A percentile compares a stretch with the other conserved stretches of the same genome.
phyloP scores from a whole-genome alignment of 495 filamentous ascomycete genomes.

The Neurospora sp. region DNA sequence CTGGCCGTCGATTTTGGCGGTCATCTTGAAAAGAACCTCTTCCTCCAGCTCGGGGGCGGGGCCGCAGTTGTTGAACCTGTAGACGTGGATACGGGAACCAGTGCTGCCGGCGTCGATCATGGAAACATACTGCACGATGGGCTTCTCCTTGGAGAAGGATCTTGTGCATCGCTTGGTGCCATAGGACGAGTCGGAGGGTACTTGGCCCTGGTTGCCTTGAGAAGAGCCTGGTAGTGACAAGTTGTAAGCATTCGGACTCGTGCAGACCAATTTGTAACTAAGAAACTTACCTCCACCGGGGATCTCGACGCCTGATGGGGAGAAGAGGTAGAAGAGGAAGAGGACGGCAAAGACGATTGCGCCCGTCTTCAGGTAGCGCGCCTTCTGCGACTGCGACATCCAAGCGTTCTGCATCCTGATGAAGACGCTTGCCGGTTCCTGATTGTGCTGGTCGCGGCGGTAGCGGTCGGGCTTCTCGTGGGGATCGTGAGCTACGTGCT shows the following conservation, averaged over 20 bases:
- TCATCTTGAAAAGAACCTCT: slow-evolving; percentile 78
- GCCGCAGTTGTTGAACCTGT: slow-evolving; percentile 98
- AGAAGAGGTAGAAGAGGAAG: slow-evolving; percentile 65
- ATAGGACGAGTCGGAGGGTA: slow-evolving; percentile 46
- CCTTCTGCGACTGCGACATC: slow-evolving; percentile 63
- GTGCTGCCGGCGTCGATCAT: slow-evolving; percentile 99
- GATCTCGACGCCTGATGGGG: slow-evolving; percentile 43
- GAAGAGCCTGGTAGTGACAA: not conserved
- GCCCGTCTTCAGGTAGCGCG: slow-evolving; percentile 72
- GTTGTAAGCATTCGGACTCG: not conserved
- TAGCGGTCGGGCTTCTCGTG: slow-evolving; percentile 49
- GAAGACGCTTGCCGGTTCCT: slow-evolving; percentile 29
- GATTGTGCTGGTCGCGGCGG: slow-evolving; percentile 24
- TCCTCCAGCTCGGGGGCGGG: slow-evolving; percentile 86
- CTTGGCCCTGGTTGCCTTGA: slow-evolving; percentile 32
- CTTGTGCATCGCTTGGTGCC: slow-evolving; percentile 67
- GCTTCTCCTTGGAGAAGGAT: slow-evolving; percentile 74
- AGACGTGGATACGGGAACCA: slow-evolving; percentile 95
- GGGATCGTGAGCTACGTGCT: slow-evolving; percentile 44
- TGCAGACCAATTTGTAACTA: not conserved
- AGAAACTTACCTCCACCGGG: slow-evolving; percentile 29
- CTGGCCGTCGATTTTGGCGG: slow-evolving; percentile 58
- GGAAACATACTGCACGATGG: slow-evolving; percentile 89
- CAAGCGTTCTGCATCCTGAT: slow-evolving; percentile 42
- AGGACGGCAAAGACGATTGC: slow-evolving; percentile 65